Evolutionary conservation across 108 stramenopile species (phyloP).

Genomic region (Cyclotella kingstonii): DNA sequence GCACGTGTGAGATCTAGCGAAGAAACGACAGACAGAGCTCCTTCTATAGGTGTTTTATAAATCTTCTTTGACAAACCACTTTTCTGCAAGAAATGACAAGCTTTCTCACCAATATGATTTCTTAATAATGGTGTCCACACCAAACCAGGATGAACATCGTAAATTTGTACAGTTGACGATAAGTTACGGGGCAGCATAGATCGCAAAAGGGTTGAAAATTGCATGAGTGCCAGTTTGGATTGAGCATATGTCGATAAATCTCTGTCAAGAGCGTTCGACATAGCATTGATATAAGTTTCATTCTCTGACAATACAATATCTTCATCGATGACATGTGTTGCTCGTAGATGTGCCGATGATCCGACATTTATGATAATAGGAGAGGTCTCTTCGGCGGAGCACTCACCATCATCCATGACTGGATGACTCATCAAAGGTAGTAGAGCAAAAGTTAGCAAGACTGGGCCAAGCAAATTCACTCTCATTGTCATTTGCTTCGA

Average conservation of each 20-base stretch:
- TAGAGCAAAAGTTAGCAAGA: conserved; percentile 24
- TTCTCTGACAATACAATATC: neutral
- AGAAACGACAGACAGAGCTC: conserved; percentile 25
- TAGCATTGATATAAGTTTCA: conserved; percentile 18
- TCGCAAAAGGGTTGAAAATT: conserved; percentile 40
- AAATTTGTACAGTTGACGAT: conserved; percentile 7
- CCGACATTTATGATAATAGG: conserved; percentile 38
- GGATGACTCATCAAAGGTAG: conserved; percentile 22
- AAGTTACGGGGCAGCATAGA: conserved; percentile 7
- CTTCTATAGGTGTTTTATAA: conserved; percentile 43
- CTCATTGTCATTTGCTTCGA: conserved; percentile 39
- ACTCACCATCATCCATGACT: neutral
- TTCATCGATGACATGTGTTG: conserved; percentile 36
- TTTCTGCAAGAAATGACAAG: conserved; percentile 10
- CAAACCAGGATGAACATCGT: conserved; percentile 44
- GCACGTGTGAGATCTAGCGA: conserved; percentile 26
- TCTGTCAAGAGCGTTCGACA: conserved; percentile 21
- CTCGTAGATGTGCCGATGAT: conserved; percentile 46
- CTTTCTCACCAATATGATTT: conserved; percentile 28
- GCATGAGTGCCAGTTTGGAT: conserved; percentile 37
- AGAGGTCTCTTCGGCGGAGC: neutral
- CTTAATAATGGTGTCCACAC: conserved; percentile 47
- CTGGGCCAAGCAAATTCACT: conserved; percentile 41
- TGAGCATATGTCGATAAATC: conserved; percentile 40
- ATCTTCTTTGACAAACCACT: conserved; percentile 37